phyloP scores from a whole-genome alignment of 1,139 yeast species.

The Pichiaceae sp. region DNA sequence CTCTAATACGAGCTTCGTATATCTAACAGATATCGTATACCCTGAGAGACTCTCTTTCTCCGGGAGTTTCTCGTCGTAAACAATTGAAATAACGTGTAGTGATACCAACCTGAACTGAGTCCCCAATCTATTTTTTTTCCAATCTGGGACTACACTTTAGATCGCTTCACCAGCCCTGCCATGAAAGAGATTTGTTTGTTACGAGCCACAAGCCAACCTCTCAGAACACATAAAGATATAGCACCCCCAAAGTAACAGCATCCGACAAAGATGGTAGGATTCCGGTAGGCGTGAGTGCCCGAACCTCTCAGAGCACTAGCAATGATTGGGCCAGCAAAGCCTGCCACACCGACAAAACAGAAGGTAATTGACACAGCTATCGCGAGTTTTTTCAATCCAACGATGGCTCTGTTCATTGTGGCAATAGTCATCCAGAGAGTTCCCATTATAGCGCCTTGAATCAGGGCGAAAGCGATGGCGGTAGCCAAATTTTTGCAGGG shows the following conservation, averaged over 20 bases:
- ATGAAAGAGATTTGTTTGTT: no score
- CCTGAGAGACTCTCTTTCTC: no score
- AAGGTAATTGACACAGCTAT: conserved; percentile 41
- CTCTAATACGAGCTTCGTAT: no score
- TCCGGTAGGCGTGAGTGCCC: conserved; percentile 25
- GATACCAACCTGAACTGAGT: no score
- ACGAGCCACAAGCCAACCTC: conserved; percentile 44
- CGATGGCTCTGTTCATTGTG: conserved; percentile 31
- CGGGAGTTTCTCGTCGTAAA: no score
- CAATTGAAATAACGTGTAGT: no score
- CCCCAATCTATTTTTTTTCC: no score
- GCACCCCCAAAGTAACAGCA: conserved; percentile 37
- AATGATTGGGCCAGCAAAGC: conserved; percentile 45
- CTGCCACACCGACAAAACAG: conserved; percentile 37
- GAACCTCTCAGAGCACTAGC: conserved; percentile 39
- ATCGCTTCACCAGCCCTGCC: no score
- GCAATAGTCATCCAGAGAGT: conserved; percentile 33
- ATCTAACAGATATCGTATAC: no score
- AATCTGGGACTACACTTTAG: no score
- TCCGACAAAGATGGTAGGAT: conserved; percentile 49
- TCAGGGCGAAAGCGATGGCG: conserved; percentile 35
- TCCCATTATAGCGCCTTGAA: conserved; percentile 46
- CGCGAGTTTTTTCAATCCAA: conserved; percentile 42
- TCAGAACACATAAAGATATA: conserved; percentile 28
- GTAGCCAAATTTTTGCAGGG: conserved; percentile 49